Percentiles rank a stretch among this genome's conserved stretches.
Conservation (phyloP, 129 eudicot genomes). For the Helianthus tuberosus region DNA sequence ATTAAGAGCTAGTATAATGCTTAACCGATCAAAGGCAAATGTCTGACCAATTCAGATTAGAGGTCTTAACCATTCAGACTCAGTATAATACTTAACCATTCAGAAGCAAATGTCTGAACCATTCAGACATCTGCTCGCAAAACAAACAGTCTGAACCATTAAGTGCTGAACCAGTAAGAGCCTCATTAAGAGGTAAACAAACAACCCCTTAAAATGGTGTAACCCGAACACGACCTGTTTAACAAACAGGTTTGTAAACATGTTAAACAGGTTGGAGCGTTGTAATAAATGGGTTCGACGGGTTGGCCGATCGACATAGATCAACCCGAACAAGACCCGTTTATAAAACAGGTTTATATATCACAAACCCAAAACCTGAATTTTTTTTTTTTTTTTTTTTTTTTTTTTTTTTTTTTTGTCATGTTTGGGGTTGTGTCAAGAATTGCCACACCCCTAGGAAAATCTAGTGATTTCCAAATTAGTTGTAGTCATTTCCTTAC, state of each 20-base stretch:
- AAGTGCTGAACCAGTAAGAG: too few relatives aligned
- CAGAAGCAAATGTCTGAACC: too few relatives aligned
- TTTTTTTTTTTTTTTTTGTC: neutral
- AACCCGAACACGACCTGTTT: neutral
- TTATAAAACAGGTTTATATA: neutral
- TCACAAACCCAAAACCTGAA: neutral
- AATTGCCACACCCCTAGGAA: neutral
- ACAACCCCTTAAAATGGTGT: neutral
- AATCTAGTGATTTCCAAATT: constrained; percentile 12
- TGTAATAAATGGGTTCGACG: neutral
- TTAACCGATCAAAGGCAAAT: too few relatives aligned
- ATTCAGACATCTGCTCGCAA: too few relatives aligned
- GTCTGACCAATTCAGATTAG: too few relatives aligned
- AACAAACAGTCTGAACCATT: too few relatives aligned
- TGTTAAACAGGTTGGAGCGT: neutral
- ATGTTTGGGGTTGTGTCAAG: neutral
- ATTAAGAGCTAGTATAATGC: too few relatives aligned
- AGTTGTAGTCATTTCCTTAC: constrained; percentile 35
- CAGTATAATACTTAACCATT: too few relatives aligned
- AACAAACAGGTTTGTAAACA: neutral
- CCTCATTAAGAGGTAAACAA: too few relatives aligned
- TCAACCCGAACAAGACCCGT: neutral
- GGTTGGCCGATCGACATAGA: neutral
- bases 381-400: neutral
- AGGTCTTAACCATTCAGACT: too few relatives aligned